Base-by-base conservation (phyloP, 75 land plant genomes). In the Selaginella tamariscina region DNA sequence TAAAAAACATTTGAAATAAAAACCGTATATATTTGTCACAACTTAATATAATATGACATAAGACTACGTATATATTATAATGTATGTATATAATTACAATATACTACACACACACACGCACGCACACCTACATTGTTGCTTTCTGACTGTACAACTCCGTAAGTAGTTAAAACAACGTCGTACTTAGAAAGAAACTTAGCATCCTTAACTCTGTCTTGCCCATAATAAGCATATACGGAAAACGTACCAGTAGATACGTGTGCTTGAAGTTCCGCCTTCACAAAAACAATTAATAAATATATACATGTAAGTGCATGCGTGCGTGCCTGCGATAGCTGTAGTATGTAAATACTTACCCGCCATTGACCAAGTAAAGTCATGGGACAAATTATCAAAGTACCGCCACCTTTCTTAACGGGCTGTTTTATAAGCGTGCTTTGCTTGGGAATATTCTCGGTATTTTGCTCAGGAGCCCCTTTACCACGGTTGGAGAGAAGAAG, bases 331-430 rank as follows among this genome's bases (percentile, higher is more conserved):
- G 88, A 93, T 63, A 88, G 95, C 31, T 90, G 82, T 18, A 93
- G 62, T 29, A 93, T n/a, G n/a, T 5, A 39, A 39, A 39, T 15
- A 9, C 54, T 31, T 73, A 93, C 98, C 95, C 88, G 86, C 98
- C 90, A 93, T 63, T 93, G 95, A 32, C 95, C 83, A n/a, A 93
- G 62, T 29, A 93, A 80, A 65, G 98, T 89, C 98, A 93, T 89
- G 9, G 95, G 98, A 63, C 95, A 93, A 29, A 93, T 72, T 32
- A 89, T 83, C 64, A 93, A 73, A 67, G 79, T 93, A 62, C 95
- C 89, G 32, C 97, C 95, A 30, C 77, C 70, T 24, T 69, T 67
- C 29, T 18, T 71, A 32, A 32, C 20, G 29, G 27, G 15, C 49
- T n/a, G n/a, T n/a, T n/a, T n/a, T n/a, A n/a, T n/a, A n/a, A n/a